Evolutionary conservation across 1,284 basidiomycete genomes (phyloP), one percentile per base, ranked within the genome.

Genomic region (Heliocybe sulcata): DNA sequence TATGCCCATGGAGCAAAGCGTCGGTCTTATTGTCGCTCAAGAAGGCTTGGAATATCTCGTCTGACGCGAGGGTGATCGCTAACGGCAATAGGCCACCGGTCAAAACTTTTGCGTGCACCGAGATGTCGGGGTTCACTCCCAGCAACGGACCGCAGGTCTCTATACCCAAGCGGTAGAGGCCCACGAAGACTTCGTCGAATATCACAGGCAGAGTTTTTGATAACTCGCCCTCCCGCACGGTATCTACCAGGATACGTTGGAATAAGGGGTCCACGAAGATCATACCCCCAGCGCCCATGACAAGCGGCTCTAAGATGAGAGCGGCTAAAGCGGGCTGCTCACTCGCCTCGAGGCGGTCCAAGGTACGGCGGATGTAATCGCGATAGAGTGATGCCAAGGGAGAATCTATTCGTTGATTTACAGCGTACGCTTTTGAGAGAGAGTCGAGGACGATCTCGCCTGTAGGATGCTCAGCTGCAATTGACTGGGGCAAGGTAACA

Each of bases 211-310:
- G 74, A 55, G 55, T 14, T 63, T 25, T 6, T 45, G 27, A 59
- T 51, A 59, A 62, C 60, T 56, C 65, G 20, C 64, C 62, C 1
- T 73, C 75, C 31, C 96, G 83, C 4, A 92, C 90, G 2, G 84
- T 79, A 61, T 97, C 92, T 50, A 98, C 76, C 57, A 99, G 72
- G 38, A 94, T 74, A 20, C 91, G 82, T 67, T 99, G 96, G 78
- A 96, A 98, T 33, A 99, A 83, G 1, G 96, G 96, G 65, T 99
- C 96, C 50, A 98, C 94, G 66, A 98, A 98, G 38, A 95, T 77
- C 96, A 98, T 98, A 0, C 96, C 96, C 0, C 93, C 96, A 0
- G 96, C 95, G 14, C 96, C 96, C 79, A 98, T 88, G 27, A 97
- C 82, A 14, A 97, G 79, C 0, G 96, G 96, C 67, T 99, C 96